A percentile compares a stretch with the other conserved stretches of the same genome.
phyloP scores from a whole-genome alignment of 352 stramenopile species.

The Phytophthora pisi region DNA sequence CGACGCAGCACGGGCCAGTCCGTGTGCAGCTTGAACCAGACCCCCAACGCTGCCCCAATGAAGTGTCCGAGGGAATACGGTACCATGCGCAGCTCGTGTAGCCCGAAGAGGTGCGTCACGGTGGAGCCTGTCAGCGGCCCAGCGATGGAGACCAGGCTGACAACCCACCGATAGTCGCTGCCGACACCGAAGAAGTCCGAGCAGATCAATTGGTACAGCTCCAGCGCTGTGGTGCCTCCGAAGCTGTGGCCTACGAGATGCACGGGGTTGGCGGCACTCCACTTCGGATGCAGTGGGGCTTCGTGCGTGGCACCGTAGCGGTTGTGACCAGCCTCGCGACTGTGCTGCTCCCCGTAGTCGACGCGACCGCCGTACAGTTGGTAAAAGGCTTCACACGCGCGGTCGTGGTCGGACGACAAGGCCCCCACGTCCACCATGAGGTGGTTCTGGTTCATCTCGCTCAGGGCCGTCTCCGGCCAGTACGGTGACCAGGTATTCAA shows the following conservation, averaged over 20 bases:
- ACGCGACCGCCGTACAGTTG: constrained; percentile 58
- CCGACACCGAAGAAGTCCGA: constrained; percentile 63
- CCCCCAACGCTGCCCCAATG: constrained; percentile 30
- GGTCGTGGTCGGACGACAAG: constrained; percentile 70
- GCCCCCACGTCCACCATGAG: constrained; percentile 56
- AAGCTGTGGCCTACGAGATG: constrained; percentile 79
- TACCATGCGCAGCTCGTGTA: constrained; percentile 30
- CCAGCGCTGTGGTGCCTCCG: constrained; percentile 65
- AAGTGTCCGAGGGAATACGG: constrained; percentile 37
- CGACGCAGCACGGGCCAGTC: constrained; percentile 38
- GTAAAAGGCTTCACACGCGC: constrained; percentile 67
- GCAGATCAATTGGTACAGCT: constrained; percentile 75
- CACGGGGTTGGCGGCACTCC: constrained; percentile 56
- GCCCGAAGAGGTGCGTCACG: constrained; percentile 34
- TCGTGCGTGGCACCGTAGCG: constrained; percentile 52
- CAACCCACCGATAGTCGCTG: constrained; percentile 56
- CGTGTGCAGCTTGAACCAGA: constrained; percentile 57
- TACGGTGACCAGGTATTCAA: constrained; percentile 58
- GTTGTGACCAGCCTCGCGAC: constrained; percentile 36
- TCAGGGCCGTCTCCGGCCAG: constrained; percentile 55
- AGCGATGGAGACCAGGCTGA: constrained; percentile 60
- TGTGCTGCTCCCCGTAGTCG: constrained; percentile 66
- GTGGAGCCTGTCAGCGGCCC: constrained; percentile 56
- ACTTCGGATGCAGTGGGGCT: constrained; percentile 44
- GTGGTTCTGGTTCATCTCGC: constrained; percentile 50